Percentiles rank a stretch among this genome's conserved stretches.
These are phyloP conservation scores for Chlorella sp. DNA, from an alignment of 139 green algal genomes.

Conservation along the genomic window DNA sequence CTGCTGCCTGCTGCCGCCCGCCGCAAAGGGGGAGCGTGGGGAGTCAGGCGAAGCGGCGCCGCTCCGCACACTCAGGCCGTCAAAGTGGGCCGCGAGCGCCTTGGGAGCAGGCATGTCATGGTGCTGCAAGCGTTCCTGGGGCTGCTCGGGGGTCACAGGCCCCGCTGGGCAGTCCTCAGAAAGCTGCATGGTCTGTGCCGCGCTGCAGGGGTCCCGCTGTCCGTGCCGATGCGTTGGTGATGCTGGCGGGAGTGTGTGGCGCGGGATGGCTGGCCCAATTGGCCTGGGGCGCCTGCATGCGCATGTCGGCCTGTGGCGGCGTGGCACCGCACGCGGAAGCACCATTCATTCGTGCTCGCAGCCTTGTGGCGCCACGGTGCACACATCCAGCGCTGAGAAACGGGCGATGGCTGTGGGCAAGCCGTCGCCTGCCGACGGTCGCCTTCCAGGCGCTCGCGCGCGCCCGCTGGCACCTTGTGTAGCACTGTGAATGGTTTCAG, in stretches of 20 bases:
- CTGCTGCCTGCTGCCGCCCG: conserved; percentile 3
- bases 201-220: neutral
- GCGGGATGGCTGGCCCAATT: neutral
- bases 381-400: too few species aligned
- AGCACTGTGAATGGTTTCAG: too few species aligned
- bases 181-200: neutral
- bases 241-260: neutral
- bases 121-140: neutral
- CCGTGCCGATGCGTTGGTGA: neutral
- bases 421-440: too few species aligned
- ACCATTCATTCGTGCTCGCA: too few species aligned
- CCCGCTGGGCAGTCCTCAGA: neutral
- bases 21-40: conserved; percentile 15
- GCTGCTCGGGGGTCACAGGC: neutral
- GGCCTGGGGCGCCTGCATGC: neutral
- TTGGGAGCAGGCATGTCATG: conserved; percentile 5
- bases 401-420: too few species aligned
- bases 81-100: conserved; percentile 7
- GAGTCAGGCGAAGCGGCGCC: neutral
- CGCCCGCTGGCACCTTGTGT: too few species aligned
- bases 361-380: too few species aligned
- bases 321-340: neutral
- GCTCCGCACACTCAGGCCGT: neutral
- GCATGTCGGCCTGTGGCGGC: neutral
- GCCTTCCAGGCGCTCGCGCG: too few species aligned